Evolutionary conservation across 2,329 filamentous ascomycete species (phyloP).

Genomic region (Cordyceps farinosa): DNA sequence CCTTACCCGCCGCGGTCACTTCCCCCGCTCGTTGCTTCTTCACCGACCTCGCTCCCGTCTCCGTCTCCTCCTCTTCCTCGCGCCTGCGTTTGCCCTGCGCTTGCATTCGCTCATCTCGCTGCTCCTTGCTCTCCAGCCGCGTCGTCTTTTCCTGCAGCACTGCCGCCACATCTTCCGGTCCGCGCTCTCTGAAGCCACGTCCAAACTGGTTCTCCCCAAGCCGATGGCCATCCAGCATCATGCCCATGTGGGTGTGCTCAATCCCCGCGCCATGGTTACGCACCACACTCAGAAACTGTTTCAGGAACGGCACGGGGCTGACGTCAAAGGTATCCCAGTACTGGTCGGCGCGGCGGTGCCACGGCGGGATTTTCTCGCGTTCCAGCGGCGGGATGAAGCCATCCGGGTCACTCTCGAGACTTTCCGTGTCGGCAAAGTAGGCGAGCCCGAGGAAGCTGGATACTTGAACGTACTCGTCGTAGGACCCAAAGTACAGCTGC

Average conservation of each 20-base stretch:
- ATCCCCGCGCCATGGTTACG: conserved; percentile 37
- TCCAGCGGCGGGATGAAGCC: conserved; percentile 32
- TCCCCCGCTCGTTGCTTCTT: not conserved
- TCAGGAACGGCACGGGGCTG: conserved; percentile 39
- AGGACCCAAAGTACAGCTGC: conserved; percentile 58
- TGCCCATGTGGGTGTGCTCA: conserved; percentile 41
- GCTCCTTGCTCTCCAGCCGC: not conserved
- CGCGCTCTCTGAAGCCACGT: not conserved
- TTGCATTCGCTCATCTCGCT: not conserved
- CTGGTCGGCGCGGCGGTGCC: not conserved
- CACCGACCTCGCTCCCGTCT: not conserved
- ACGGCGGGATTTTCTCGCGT: not conserved
- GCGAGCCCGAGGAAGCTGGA: conserved; percentile 52
- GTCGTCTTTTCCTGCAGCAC: not conserved
- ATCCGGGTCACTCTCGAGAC: conserved; percentile 20
- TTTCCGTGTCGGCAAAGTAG: conserved; percentile 25
- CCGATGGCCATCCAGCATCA: conserved; percentile 32
- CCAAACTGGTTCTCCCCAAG: conserved; percentile 12
- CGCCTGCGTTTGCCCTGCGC: too few relatives aligned
- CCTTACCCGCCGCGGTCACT: too few relatives aligned
- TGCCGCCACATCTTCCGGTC: not conserved
- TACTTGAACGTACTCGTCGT: conserved; percentile 49
- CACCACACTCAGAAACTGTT: conserved; percentile 33
- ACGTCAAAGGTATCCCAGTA: conserved; percentile 21
- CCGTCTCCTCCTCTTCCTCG: not conserved